Percentiles rank a stretch among this genome's conserved stretches.
phyloP scores from a whole-genome alignment of 1,284 basidiomycete genomes.

The Inonotus obliquus region DNA sequence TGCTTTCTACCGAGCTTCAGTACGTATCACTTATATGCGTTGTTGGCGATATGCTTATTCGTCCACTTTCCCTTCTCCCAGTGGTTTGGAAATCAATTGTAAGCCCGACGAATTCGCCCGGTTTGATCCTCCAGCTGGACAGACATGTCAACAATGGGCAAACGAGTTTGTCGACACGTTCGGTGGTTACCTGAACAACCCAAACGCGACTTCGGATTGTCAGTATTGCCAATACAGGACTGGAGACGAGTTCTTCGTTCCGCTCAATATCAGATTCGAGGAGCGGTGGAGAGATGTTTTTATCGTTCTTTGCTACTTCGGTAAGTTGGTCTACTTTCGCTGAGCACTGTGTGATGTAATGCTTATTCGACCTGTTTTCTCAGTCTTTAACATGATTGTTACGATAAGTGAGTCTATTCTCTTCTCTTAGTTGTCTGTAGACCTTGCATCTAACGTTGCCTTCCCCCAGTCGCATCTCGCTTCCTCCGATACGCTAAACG shows the following conservation, averaged over 20 bases:
- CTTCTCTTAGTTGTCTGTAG: not conserved
- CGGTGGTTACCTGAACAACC: slow-evolving; percentile 81
- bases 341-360: not conserved
- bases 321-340: slow-evolving; percentile 30
- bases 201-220: slow-evolving; percentile 53
- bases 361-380: slow-evolving; percentile 3
- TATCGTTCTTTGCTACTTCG: slow-evolving; percentile 61
- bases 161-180: slow-evolving; percentile 55
- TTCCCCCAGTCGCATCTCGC: slow-evolving; percentile 55
- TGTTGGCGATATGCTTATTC: slow-evolving; percentile 13
- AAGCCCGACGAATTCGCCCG: slow-evolving; percentile 58
- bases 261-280: slow-evolving; percentile 64
- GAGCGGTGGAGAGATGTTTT: slow-evolving; percentile 72
- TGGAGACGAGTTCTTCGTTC: slow-evolving; percentile 69
- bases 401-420: slow-evolving; percentile 52
- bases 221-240: slow-evolving; percentile 68
- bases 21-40: slow-evolving; percentile 27
- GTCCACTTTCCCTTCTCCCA: slow-evolving; percentile 24
- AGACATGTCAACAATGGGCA: slow-evolving; percentile 74
- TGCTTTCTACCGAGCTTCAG: slow-evolving; percentile 80
- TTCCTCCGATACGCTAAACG: slow-evolving; percentile 71
- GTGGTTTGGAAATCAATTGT: slow-evolving; percentile 67
- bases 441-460: slow-evolving; percentile 13
- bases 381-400: slow-evolving; percentile 67
- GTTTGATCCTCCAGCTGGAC: slow-evolving; percentile 69